phyloP scores from a whole-genome alignment of 352 stramenopile species.

The Phytophthora pini region DNA sequence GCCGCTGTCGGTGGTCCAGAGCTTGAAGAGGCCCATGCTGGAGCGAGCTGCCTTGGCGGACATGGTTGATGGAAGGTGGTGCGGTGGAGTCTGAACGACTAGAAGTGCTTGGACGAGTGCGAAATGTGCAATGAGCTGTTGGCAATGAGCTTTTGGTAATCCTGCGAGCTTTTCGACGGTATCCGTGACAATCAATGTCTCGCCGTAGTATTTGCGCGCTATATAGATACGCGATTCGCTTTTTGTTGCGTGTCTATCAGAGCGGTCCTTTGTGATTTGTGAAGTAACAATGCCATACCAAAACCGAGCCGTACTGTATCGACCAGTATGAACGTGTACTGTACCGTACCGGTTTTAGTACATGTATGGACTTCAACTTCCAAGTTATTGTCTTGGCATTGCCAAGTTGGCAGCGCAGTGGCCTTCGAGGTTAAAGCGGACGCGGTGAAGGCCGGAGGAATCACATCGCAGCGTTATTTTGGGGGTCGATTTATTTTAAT shows the following conservation, averaged over 20 bases:
- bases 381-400: no score
- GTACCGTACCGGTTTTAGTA: background rate
- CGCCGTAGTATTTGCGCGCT: background rate
- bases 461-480: no score
- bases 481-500: no score
- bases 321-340: background rate
- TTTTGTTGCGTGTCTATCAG: background rate
- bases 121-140: conserved; percentile 25
- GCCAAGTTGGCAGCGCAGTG: background rate
- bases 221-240: background rate
- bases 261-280: background rate
- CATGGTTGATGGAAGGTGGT: conserved; percentile 10
- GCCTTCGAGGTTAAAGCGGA: background rate
- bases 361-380: no score
- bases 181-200: background rate
- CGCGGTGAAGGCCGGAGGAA: background rate
- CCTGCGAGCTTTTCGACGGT: no score
- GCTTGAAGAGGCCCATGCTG: conserved; percentile 48
- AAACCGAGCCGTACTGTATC: background rate
- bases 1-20: conserved; percentile 66
- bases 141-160: background rate
- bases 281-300: background rate
- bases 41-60: conserved; percentile 38
- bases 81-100: conserved; percentile 1
- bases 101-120: conserved; percentile 1